Conservation (phyloP, 345 rosid species). For the Cardamine resedifolia region DNA sequence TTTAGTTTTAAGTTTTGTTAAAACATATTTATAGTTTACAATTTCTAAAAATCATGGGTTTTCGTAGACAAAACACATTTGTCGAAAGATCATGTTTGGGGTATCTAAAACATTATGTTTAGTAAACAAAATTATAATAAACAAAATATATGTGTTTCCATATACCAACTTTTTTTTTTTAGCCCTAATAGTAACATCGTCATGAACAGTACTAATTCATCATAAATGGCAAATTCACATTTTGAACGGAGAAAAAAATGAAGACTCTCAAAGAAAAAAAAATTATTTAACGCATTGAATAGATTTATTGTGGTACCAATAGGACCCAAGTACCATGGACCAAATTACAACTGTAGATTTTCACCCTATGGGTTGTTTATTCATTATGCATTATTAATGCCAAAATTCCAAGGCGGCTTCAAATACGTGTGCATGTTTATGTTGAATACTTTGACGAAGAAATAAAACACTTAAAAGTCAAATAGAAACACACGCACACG, state of each 20-base stretch:
- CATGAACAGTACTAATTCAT: too few relatives aligned
- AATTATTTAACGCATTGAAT: neutral
- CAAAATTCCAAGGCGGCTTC: neutral
- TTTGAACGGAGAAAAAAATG: too few relatives aligned
- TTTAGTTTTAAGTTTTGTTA: too few relatives aligned
- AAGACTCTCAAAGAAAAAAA: neutral
- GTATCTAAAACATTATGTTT: too few relatives aligned
- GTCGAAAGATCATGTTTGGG: too few relatives aligned
- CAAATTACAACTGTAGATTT: constrained; percentile 7
- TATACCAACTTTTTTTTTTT: too few relatives aligned
- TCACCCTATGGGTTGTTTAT: neutral
- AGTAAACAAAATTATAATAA: too few relatives aligned
- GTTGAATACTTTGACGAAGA: neutral
- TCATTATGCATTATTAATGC: neutral
- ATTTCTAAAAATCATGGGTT: too few relatives aligned
- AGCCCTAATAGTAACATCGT: too few relatives aligned
- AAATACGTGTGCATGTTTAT: neutral
- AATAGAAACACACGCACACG: neutral
- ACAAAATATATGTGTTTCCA: too few relatives aligned
- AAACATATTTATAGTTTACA: neutral
- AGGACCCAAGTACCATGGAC: neutral
- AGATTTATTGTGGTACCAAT: constrained; percentile 5
- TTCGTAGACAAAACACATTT: too few relatives aligned
- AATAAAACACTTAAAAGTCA: neutral
- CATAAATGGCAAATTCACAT: too few relatives aligned